Conservation (phyloP, 345 rosid species). For the thale cress (Arabidopsis thaliana) region TAIR10.1 NC_003074.8:18520001-18520500, state of each 20-base stretch:
- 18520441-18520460: too few species aligned
- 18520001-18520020: too few species aligned
- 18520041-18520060: slow-evolving; percentile 55
- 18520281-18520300: slow-evolving; percentile 69
- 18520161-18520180: slow-evolving; percentile 77
- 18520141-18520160: slow-evolving; percentile 63
- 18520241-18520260: slow-evolving; percentile 46
- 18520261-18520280: slow-evolving; percentile 76
- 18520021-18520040: slow-evolving; percentile 48
- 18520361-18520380: too few species aligned
- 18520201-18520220: slow-evolving; percentile 24
- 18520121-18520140: slow-evolving; percentile 67
- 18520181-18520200: slow-evolving; percentile 46
- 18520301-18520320: slow-evolving; percentile 57
- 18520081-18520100: slow-evolving; percentile 61
- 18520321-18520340: too few species aligned
- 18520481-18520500: too few species aligned
- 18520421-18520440: too few species aligned
- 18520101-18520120: slow-evolving; percentile 63
- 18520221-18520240: slow-evolving; percentile 32
- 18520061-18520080: slow-evolving; percentile 31
- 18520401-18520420: too few species aligned
- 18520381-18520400: too few species aligned
- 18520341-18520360: too few species aligned
- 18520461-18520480: too few species aligned